Base-by-base conservation (phyloP, 305 asterid species). In the Fraxinus nigra region DNA sequence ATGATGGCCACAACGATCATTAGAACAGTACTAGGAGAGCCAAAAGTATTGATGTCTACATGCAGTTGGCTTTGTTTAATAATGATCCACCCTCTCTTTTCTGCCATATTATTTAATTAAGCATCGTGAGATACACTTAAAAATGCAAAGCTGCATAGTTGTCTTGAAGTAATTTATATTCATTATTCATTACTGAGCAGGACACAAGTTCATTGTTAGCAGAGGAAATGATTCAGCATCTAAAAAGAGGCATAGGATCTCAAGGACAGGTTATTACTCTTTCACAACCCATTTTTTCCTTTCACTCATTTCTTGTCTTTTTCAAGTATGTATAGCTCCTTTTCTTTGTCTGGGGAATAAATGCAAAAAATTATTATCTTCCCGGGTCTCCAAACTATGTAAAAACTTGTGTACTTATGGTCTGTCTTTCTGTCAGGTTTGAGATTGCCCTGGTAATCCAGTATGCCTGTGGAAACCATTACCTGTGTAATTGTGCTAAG, bases 151-250 rank as follows among this genome's bases (percentile, higher is more conserved):
- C 43, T 70, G 76, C 46, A 70, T 70, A 7, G 20, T 33, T 70
- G 5, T 30, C 13, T 33, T 18, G 76, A 33, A 16, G 76, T 32
- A 70, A 70, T 10, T 65, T 11, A 65, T 65, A 65, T 65, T 37
- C 73, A 46, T 76, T 72, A 75, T 61, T 84, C 78, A 24, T 84
- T 78, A 67, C 84, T 84, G 69, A 46, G 82, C 95, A 94, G 98
- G 98, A 89, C 79, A 92, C 93, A 74, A 88, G 84, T 81, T 82
- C 93, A 51, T 84, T 95, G 90, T 88, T 81, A 79, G 94, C 98
- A 34, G 89, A 84, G 89, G 98, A 91, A 90, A 93, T 95, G 98
- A 87, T 92, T 80, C 90, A 85, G 72, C 99, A 96, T 90, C 92
- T 96, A 48, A 87, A 82, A 78, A 84, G 84, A 67, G 92, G 88